Evolutionary conservation across 768 basidiomycete species (phyloP), one percentile per base, ranked within the genome.

Genomic region (Royoungia palumana): DNA sequence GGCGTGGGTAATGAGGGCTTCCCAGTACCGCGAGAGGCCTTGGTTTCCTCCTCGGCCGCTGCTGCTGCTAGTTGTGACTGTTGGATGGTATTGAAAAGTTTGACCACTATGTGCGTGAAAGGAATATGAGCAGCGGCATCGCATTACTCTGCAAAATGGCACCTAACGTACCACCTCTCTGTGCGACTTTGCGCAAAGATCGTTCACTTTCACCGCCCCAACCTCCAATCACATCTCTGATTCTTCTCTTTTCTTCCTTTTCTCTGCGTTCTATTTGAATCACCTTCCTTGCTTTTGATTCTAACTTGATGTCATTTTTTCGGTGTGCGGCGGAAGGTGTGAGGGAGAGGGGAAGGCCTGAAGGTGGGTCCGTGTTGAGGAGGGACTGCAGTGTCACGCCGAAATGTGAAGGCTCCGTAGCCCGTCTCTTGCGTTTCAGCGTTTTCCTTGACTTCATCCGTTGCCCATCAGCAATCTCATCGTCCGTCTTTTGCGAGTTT

Each of bases 201-300:
- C 80, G 79, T 72, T 85, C 91, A 68, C 79, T 81, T 67, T 89
- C 87, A 12, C 79, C 86, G 25, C 88, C 94, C 94, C 93, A 96
- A 35, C 91, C 92, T 49, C 84, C 89, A 63, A 88, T 90, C 14
- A 82, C 80, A 64, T 87, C 84, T 35, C 71, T 77, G 55, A 87
- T 76, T 48, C 81, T 72, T 12, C 80, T 80, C 53, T 73, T 81
- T 54, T 88, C 87, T 54, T 88, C 86, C 55, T 76, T 85, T 53
- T 83, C 86, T 62, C 82, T 87, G 66, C 75, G 81, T 59, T 88
- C 89, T 21, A 79, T 70, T 44, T 80, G 82, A 25, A 92, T 75
- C 14, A 81, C 76, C 56, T 83, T 88, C 63, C 79, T 85, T 2
- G 88, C 89, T 60, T 78, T 78, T 49, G 69, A 66, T 63, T 93